A percentile compares a stretch with the other conserved stretches of the same genome.
These are phyloP conservation scores for Melaleuca alternifolia DNA, from an alignment of 345 rosid genomes.

Conservation along the genomic window DNA sequence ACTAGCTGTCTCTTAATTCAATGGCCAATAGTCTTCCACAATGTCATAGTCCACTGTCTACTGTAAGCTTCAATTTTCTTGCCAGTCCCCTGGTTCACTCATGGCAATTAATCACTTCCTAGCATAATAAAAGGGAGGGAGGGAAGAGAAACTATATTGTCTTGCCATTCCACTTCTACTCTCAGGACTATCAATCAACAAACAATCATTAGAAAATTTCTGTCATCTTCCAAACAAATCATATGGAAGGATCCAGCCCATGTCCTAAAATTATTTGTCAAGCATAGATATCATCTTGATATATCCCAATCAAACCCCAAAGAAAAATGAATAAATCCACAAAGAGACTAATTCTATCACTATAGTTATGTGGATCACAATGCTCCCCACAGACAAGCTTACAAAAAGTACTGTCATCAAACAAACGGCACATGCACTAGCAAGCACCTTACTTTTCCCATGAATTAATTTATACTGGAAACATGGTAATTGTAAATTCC, in stretches of 20 bases:
- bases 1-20: not conserved
- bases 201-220: not conserved
- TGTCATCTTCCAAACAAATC: not conserved
- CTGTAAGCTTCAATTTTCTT: not conserved
- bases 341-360: not conserved
- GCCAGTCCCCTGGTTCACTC: not conserved
- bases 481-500: not conserved
- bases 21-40: not conserved
- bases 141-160: not conserved
- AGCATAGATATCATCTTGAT: not conserved
- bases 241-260: not conserved
- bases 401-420: not conserved
- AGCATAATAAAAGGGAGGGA: not conserved
- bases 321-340: not conserved
- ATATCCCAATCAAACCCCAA: not conserved
- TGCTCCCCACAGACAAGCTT: not conserved
- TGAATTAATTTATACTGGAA: not conserved
- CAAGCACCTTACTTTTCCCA: not conserved
- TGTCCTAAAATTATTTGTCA: not conserved
- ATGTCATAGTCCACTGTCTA: not conserved
- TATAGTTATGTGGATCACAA: not conserved
- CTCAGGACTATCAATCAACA: not conserved
- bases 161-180: not conserved
- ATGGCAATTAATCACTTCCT: not conserved
- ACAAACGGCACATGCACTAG: not conserved